Conservation (phyloP, 805 yeast species). For the Candida nanaspora region DNA sequence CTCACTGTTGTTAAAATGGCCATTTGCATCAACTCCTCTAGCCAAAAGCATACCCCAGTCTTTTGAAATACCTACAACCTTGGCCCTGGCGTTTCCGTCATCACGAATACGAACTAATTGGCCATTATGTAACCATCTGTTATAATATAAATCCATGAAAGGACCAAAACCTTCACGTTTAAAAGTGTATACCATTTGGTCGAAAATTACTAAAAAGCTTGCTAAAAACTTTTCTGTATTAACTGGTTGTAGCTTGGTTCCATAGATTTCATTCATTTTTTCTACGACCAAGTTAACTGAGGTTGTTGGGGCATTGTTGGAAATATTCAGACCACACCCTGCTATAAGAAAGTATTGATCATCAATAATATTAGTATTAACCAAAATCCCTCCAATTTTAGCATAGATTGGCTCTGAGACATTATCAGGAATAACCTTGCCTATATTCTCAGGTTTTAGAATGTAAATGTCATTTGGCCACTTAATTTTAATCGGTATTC, state of each 20-base stretch:
- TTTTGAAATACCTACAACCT: conserved; percentile 70
- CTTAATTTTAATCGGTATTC: conserved; percentile 73
- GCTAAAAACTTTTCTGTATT: conserved; percentile 54
- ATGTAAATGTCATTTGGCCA: conserved; percentile 97
- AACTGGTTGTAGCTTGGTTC: conserved; percentile 27
- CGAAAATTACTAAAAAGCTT: conserved; percentile 55
- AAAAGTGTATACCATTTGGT: conserved; percentile 54
- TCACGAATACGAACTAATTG: conserved; percentile 62
- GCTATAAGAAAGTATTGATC: conserved; percentile 59
- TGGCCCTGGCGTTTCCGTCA: conserved; percentile 41
- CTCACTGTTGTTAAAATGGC: conserved; percentile 42
- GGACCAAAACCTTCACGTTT: conserved; percentile 57
- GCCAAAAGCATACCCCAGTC: conserved; percentile 83
- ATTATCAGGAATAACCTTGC: conserved; percentile 13
- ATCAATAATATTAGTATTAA: conserved; percentile 65
- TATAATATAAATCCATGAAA: conserved; percentile 65
- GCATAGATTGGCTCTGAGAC: conserved; percentile 54
- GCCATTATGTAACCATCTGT: conserved; percentile 76
- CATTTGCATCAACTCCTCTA: conserved; percentile 47
- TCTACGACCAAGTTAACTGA: conserved; percentile 70
- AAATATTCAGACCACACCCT: conserved; percentile 84
- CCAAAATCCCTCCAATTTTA: conserved; percentile 79
- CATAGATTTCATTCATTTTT: conserved; percentile 48
- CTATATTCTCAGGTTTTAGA: conserved; percentile 53
- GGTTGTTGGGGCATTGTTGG: conserved; percentile 86